Base-by-base conservation (phyloP, 495 filamentous ascomycete species). In the Xeromyces bisporus region DNA sequence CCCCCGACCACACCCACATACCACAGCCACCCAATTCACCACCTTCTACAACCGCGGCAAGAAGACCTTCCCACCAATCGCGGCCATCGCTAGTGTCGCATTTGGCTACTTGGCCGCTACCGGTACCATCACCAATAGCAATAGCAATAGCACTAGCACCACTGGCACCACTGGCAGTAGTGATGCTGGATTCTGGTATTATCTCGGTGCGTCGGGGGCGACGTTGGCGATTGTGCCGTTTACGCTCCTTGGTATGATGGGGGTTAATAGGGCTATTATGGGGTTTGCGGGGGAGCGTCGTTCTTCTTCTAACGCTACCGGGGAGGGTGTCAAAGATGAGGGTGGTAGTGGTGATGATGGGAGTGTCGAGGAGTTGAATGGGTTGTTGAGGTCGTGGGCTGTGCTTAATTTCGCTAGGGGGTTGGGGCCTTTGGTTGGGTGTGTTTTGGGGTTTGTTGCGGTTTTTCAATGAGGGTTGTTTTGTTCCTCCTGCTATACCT, bases 221-320 rank as follows among this genome's bases (percentile, higher is more conserved):
- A 57, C 51, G 9, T 26, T 55, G 37, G 38, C 41, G 9, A 52
- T 55, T 23, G 29, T 48, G 1, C 51, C 53, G 10, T 61, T 37
- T 32, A 58, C 52, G 6, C n/a, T 51, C 1, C 28, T 38, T 3
- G 34, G 41, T 18, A 51, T 60, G 43, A 37, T 27, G 23, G 23
- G 21, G 0, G 46, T 39, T 6, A 56, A 58, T 32, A 10, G n/a
- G 0, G 17, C 18, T 8, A 33, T 60, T n/a, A 31, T 32, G 28
- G 42, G 26, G 10, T 44, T 46, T 35, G 43, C 48, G 9, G 36
- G 27, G 14, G 45, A 46, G 18, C 44, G 48, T 40, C 34, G 31
- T 12, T 33, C 39, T 9, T 2, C 10, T 5, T 38, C 35, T 0
- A 41, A 47, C 5, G 45, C 42, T 1, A 39, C 24, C 10, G 25